A percentile compares a stretch with the other conserved stretches of the same genome.
Evolutionary conservation across 2,329 filamentous ascomycete species (phyloP).

Genomic region (Fusarium siculi): DNA sequence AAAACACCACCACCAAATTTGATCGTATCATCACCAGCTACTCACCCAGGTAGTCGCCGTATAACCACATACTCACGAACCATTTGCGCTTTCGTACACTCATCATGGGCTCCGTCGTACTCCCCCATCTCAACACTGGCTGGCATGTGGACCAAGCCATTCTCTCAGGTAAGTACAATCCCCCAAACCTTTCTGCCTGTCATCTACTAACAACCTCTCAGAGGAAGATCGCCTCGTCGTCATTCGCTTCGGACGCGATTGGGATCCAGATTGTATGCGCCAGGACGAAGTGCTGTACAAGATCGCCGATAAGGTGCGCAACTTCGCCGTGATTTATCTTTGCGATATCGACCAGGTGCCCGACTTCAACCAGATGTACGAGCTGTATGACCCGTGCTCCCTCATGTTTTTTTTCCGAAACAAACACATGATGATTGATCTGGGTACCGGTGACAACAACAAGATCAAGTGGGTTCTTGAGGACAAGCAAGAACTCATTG

Average conservation of each 20-base stretch:
- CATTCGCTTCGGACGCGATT: conserved; percentile 92
- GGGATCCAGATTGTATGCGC: conserved; percentile 76
- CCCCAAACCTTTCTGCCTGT: not conserved
- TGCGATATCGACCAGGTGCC: conserved; percentile 93
- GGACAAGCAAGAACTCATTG: conserved; percentile 98
- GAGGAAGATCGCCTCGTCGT: conserved; percentile 94
- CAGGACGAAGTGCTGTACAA: conserved; percentile 95
- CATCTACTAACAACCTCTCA: conserved; percentile 15
- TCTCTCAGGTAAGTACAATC: conserved; percentile 53
- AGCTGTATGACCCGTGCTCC: conserved; percentile 89
- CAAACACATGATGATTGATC: conserved; percentile 99
- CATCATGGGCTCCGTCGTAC: conserved; percentile 81
- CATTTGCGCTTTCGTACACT: too few species aligned
- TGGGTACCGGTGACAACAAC: conserved; percentile 98
- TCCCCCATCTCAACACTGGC: conserved; percentile 89
- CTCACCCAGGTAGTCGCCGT: not conserved
- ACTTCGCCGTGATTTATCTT: conserved; percentile 91
- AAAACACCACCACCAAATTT: conserved; percentile 2
- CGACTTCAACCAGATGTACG: conserved; percentile 97
- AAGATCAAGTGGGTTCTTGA: conserved; percentile 95
- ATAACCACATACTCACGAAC: not conserved
- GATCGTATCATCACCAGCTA: not conserved
- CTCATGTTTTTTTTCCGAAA: conserved; percentile 98
- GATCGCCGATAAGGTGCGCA: conserved; percentile 93
- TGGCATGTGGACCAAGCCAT: conserved; percentile 99